Conservation (phyloP, 257 asterid genomes). For the Solanum sejunctum region DNA sequence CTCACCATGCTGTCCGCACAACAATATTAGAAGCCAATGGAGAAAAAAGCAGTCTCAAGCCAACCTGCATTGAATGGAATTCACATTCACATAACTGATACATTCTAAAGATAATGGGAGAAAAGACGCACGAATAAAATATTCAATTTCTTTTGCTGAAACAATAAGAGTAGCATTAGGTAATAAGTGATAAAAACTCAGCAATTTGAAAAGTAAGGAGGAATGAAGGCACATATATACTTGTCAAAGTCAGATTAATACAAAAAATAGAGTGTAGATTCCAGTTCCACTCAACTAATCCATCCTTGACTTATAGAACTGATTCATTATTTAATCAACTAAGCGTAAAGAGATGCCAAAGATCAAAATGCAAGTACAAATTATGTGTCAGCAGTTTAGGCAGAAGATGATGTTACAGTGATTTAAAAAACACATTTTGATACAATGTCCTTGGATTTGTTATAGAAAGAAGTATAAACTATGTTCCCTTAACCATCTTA, state of each 20-base stretch:
- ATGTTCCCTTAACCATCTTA: not conserved
- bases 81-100: not conserved
- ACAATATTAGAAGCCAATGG: slow-evolving; percentile 76
- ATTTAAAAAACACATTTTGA: not conserved
- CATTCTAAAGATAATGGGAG: not conserved
- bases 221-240: not conserved
- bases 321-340: not conserved
- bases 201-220: not conserved
- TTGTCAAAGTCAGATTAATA: not conserved
- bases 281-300: not conserved
- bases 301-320: not conserved
- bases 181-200: not conserved
- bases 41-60: slow-evolving; percentile 51
- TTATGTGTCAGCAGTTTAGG: not conserved
- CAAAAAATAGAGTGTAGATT: not conserved
- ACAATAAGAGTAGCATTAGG: not conserved
- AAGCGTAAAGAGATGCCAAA: not conserved
- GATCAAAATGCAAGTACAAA: not conserved
- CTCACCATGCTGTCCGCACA: slow-evolving; percentile 82
- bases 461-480: not conserved
- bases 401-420: not conserved
- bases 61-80: slow-evolving; percentile 45
- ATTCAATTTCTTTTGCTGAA: not conserved
- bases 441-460: not conserved
- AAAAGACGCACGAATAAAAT: not conserved